phyloP scores from a whole-genome alignment of 2,329 filamentous ascomycete genomes.

The Colletotrichum musicola region DNA sequence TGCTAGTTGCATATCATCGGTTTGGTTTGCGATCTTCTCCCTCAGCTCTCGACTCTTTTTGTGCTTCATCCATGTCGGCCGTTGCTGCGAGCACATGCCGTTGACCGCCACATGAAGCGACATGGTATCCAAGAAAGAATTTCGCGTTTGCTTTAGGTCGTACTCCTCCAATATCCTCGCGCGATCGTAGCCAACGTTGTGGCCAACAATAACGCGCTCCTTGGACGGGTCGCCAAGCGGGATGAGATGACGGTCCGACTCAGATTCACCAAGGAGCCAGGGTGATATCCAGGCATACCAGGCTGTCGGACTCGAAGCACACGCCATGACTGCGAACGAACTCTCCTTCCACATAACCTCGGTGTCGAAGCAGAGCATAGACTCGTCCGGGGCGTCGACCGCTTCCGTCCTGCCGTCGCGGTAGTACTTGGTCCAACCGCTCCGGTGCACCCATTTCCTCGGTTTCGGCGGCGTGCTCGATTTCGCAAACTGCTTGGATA shows the following conservation, averaged over 20 bases:
- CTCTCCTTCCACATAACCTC: constrained; percentile 97
- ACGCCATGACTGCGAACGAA: constrained; percentile 96
- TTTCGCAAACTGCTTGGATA: constrained; percentile 80
- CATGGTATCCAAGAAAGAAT: constrained; percentile 96
- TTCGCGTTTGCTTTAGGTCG: constrained; percentile 82
- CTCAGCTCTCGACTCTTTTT: constrained; percentile 88
- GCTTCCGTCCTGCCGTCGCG: constrained; percentile 77
- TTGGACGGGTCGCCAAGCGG: constrained; percentile 83
- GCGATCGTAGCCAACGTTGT: constrained; percentile 96
- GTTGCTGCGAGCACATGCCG: constrained; percentile 97
- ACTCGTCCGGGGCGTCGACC: constrained; percentile 82
- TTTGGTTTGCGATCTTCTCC: constrained; percentile 81
- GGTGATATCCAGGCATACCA: constrained; percentile 99
- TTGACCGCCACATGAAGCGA: constrained; percentile 97
- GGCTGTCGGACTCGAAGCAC: constrained; percentile 86
- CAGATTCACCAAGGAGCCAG: constrained; percentile 88
- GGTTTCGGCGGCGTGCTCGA: constrained; percentile 71
- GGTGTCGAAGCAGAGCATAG: constrained; percentile 91
- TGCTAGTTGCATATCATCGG: constrained; percentile 77
- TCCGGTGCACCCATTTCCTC: constrained; percentile 79
- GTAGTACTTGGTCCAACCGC: constrained; percentile 96
- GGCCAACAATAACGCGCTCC: constrained; percentile 86
- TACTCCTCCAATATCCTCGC: constrained; percentile 93
- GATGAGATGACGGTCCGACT: constrained; percentile 83
- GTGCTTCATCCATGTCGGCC: constrained; percentile 97